Evolutionary conservation across 176 grass and related monocot species (phyloP), one percentile per base, ranked within the genome.

Genomic region (Typha latifolia): DNA sequence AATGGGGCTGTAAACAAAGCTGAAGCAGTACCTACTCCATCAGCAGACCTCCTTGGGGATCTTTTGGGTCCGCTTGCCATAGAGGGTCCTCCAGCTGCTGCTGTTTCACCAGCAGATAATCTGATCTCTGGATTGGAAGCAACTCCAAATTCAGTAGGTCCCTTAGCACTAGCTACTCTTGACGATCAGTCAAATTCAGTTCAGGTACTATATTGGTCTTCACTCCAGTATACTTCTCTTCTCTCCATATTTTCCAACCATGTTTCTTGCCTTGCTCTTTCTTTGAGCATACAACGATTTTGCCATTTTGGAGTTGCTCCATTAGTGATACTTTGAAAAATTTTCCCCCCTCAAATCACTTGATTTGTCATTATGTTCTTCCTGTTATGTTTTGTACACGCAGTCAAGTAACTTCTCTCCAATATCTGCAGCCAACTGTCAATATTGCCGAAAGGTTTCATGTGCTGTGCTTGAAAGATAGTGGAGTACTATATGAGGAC

Each of bases 11-110:
- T 82, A 4, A 43, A 72, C 0, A 77, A 76, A 84, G 78, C 75
- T 66, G 81, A 78, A 61, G 47, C 81, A 70, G 74, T 57, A 22
- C 67, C 79, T 63, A 34, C 83, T 59, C 79, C 81, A 64, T 81
- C 81, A 65, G 85, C 72, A 69, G 94, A 99, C 48, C 76, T 99
- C 64, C 83, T 99, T 59, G 94, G 83, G 63, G 94, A 93, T 86
- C 85, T 99, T 67, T 90, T 99, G 73, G 89, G 94, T 62, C 94
- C 89, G 61, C 94, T 93, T 77, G 86, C 90, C 34, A 92, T 99
- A 70, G 94, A 99, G 78, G 88, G 86, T 27, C 94, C 89, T 73
- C 84, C 84, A 70, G 74, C 81, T 63, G 57, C 26, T 79, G 29
- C 74, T 51, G 61, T n/a, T 48, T 77, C 77, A n/a, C 62, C 84